Evolutionary conservation across 2,329 filamentous ascomycete genomes (phyloP), one percentile per base, ranked within the genome.

Genomic region (Xylariales sp.): DNA sequence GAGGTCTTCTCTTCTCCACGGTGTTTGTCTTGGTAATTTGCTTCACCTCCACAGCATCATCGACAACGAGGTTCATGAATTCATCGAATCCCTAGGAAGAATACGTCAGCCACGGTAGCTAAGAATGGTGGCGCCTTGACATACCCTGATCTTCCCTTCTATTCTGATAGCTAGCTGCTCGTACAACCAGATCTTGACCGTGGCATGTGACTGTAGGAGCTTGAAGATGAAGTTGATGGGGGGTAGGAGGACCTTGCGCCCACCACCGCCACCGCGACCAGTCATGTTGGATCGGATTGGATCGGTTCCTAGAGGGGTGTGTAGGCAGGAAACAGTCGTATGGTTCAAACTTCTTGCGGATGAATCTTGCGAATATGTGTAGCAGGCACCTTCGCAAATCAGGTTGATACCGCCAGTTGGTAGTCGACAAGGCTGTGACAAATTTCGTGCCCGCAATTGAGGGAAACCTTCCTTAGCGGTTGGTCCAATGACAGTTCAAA

Each of bases 61-160:
- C 93, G 51, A 95, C 78, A 28, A 97, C 93, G 37, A 98, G 74
- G 70, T 98, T 98, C 90, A 98, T 96, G 70, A 97, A 98, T 66
- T 98, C 93, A 63, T 98, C 93, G 53, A 98, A 98, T 11, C 93
- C 90, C 89, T 95, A 48, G 2, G 25, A 42, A 42, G 20, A 43
- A 32, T 22, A 19, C 33, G 15, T 18, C 31, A 38, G 10, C 18
- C 9, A n/a, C n/a, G n/a, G n/a, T n/a, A n/a, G n/a, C n/a, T n/a
- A n/a, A n/a, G n/a, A n/a, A n/a, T n/a, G n/a, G n/a, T n/a, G n/a
- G n/a, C n/a, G n/a, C n/a, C n/a, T n/a, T n/a, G 18, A 65, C 82
- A 49, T 65, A 95, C 91, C 58, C 93, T 80, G 52, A 98, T 95
- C 70, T 91, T 95, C 48, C 93, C 93, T 69, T 97, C 90, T 59